phyloP scores from a whole-genome alignment of 495 filamentous ascomycete genomes.

The Glarea lozoyensis region DNA sequence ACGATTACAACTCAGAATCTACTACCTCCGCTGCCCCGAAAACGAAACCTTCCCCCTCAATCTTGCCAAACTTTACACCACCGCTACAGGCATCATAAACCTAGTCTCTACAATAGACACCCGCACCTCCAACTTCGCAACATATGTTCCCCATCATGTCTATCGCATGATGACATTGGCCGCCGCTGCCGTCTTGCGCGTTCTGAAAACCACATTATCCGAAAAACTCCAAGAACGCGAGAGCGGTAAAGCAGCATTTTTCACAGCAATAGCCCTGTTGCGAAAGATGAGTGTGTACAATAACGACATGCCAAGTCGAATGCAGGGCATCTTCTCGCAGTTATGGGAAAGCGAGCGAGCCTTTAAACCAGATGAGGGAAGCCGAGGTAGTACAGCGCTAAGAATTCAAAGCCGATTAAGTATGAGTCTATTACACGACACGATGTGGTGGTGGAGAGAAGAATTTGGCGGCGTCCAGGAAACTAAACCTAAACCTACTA shows the following conservation, averaged over 20 bases:
- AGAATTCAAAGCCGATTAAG: constrained; percentile 1
- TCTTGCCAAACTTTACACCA: constrained; percentile 1
- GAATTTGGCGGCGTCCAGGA: neutral
- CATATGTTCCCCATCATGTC: neutral
- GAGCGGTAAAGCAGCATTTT: neutral
- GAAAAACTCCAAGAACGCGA: neutral
- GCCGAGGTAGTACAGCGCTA: neutral
- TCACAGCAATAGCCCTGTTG: neutral
- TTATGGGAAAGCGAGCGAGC: neutral
- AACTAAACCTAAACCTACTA: neutral
- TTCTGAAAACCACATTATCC: neutral
- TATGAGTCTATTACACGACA: constrained; percentile 1
- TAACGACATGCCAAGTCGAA: constrained; percentile 2
- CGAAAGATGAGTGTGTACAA: neutral
- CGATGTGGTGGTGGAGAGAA: constrained; percentile 4
- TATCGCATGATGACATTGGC: constrained; percentile 1
- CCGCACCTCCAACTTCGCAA: neutral
- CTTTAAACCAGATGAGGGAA: neutral
- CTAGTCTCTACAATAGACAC: neutral
- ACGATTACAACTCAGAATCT: constrained; percentile 1
- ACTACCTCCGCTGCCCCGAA: neutral
- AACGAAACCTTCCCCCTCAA: neutral
- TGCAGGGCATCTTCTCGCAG: constrained; percentile 1
- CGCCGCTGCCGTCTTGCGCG: neutral
- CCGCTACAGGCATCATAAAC: neutral